Evolutionary conservation across 2,329 filamentous ascomycete species (phyloP), one percentile per base, ranked within the genome.

Genomic region (Verticillium tricorpus): DNA sequence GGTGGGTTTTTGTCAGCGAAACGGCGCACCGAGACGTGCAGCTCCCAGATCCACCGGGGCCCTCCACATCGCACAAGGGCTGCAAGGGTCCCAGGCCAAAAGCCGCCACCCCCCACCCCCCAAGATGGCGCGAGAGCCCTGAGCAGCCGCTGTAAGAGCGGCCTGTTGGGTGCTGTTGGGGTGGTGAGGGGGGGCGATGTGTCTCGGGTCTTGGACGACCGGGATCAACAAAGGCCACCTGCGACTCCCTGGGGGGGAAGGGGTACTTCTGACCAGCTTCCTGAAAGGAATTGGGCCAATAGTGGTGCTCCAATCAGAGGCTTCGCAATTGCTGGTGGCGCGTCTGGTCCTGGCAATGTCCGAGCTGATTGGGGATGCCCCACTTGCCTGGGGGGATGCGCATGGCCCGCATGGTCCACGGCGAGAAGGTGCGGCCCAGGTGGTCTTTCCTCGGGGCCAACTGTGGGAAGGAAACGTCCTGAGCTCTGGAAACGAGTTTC

Each of bases 1-100:
- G 57, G 37, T 40, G 57, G 57, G 37, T 58, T 58, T 58, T 58
- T 58, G 57, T 58, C 57, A 58, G 57, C 57, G 37, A 58, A 28
- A 57, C 31, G 45, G 19, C 45, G 45, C 45, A 52, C 45, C 45
- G 45, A 52, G 45, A 52, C 45, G 45, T 52, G 45, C 45, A 52
- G 45, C 45, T 22, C 28, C 45, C 9, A 25, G n/a, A 52, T 52
- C 45, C 45, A 45, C 39, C 39, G 5, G 28, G 39, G 39, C 39
- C 39, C 39, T 45, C n/a, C 39, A 45, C 39, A 52, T 52, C 8
- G 19, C 22, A 19, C 45, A 8, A 22, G 3, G 19, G 45, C 34
- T 5, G 19, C 45, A 22, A 19, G 45, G 45, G 45, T 52, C 19
- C 45, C 45, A 52, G 45, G n/a, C 19, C n/a, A 14, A 5, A 25